Evolutionary conservation across 2,329 filamentous ascomycete species (phyloP).

Genomic region (Piedraia hortae): DNA sequence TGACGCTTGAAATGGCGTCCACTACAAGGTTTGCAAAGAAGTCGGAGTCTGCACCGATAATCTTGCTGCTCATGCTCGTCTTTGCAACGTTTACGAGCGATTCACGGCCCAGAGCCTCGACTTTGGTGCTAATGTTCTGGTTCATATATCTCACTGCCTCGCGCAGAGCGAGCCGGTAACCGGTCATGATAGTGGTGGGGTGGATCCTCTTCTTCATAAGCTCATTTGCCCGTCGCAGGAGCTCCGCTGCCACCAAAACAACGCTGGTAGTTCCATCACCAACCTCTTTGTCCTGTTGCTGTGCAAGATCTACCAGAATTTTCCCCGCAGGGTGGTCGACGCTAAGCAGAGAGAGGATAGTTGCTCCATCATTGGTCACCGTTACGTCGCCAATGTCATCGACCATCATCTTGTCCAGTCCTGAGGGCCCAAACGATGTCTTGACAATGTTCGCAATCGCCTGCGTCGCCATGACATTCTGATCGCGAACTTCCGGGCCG

Average conservation of each 20-base stretch:
- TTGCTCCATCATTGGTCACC: slow-evolving; percentile 94
- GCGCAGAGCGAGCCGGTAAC: slow-evolving; percentile 78
- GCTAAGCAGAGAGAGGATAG: slow-evolving; percentile 80
- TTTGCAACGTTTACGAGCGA: slow-evolving; percentile 86
- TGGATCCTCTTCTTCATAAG: slow-evolving; percentile 99
- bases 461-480: slow-evolving; percentile 90
- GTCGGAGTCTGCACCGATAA: slow-evolving; percentile 82
- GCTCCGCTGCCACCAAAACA: slow-evolving; percentile 86
- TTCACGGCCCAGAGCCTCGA: slow-evolving; percentile 71
- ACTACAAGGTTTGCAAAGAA: slow-evolving; percentile 97
- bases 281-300: slow-evolving; percentile 97
- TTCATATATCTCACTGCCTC: slow-evolving; percentile 98
- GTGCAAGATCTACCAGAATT: slow-evolving; percentile 88
- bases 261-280: slow-evolving; percentile 96
- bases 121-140: slow-evolving; percentile 90
- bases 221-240: slow-evolving; percentile 81
- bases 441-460: slow-evolving; percentile 97
- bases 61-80: slow-evolving; percentile 98
- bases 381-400: slow-evolving; percentile 98
- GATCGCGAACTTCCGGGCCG: slow-evolving; percentile 83
- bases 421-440: slow-evolving; percentile 90
- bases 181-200: slow-evolving; percentile 95
- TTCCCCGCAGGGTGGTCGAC: slow-evolving; percentile 96
- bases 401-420: slow-evolving; percentile 99
- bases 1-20: slow-evolving; percentile 84